Percentiles rank a stretch among this genome's conserved stretches.
Evolutionary conservation across 2,329 filamentous ascomycete genomes (phyloP).

Genomic region (Thermochaetoides dissita): DNA sequence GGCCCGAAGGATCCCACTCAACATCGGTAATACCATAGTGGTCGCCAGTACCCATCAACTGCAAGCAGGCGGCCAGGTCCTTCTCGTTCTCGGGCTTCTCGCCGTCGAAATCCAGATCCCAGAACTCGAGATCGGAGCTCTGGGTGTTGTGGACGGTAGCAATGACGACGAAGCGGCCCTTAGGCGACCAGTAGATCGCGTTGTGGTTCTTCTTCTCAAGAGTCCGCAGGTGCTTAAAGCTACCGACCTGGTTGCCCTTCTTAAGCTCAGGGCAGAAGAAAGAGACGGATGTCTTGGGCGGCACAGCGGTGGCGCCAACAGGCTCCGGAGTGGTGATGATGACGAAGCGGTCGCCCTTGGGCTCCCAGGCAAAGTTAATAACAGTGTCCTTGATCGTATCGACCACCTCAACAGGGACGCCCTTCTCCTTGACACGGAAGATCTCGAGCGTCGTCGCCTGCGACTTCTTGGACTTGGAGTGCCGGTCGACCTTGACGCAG

Average conservation of each 20-base stretch:
- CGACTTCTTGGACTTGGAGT: conserved; percentile 98
- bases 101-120: conserved; percentile 93
- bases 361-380: conserved; percentile 99
- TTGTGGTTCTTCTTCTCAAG: conserved; percentile 99
- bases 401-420: conserved; percentile 93
- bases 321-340: conserved; percentile 90
- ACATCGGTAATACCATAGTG: conserved; percentile 97
- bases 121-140: conserved; percentile 93
- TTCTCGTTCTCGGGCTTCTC: conserved; percentile 89
- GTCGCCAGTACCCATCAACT: conserved; percentile 84
- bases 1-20: conserved; percentile 93
- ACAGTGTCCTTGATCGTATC: conserved; percentile 97
- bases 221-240: conserved; percentile 92
- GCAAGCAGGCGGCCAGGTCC: conserved; percentile 85
- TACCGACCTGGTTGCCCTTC: conserved; percentile 68
- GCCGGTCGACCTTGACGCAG: conserved; percentile 95
- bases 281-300: conserved; percentile 83
- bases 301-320: conserved; percentile 60
- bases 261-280: conserved; percentile 96
- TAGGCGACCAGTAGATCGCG: conserved; percentile 97
- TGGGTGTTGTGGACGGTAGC: conserved; percentile 87
- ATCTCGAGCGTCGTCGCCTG: conserved; percentile 95
- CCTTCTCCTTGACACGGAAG: conserved; percentile 94
- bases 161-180: conserved; percentile 86
- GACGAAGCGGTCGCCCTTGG: conserved; percentile 92